Conservation (phyloP, 768 basidiomycete genomes). For the Hygrophoropsis aurantiaca region DNA sequence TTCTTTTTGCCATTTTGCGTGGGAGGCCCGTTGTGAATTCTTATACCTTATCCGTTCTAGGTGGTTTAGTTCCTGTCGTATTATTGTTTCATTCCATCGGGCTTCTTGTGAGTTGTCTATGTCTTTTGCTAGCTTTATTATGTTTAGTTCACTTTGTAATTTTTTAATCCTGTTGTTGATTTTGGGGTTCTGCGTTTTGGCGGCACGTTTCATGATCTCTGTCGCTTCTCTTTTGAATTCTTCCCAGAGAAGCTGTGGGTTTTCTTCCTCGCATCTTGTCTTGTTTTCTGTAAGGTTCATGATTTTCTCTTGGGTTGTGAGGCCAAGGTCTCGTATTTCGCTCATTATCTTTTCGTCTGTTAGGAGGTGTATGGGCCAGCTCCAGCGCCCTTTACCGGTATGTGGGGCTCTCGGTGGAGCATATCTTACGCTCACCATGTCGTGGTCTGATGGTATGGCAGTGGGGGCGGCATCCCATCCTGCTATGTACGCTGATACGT, state of each 20-base stretch:
- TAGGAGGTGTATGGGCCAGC: neutral
- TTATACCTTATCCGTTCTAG: constrained; percentile 3
- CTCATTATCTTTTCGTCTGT: too few species aligned
- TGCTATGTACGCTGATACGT: too few species aligned
- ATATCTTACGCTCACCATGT: constrained; percentile 1
- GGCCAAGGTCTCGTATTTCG: too few species aligned
- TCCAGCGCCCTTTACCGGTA: constrained; percentile 9
- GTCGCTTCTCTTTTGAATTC: constrained; percentile 4
- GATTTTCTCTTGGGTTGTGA: neutral
- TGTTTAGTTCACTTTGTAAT: neutral
- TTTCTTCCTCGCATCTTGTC: too few species aligned
- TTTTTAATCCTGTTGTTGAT: neutral
- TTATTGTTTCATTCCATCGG: neutral
- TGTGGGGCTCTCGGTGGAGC: neutral
- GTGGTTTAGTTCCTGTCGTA: neutral
- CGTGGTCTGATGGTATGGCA: too few species aligned
- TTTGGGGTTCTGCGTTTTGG: neutral
- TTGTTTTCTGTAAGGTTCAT: too few species aligned
- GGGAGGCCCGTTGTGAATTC: neutral
- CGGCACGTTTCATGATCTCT: neutral
- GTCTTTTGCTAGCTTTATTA: neutral
- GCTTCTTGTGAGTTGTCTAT: neutral
- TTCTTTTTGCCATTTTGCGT: neutral
- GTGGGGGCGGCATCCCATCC: too few species aligned
- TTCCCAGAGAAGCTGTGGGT: constrained; percentile 9